Conservation (phyloP, 176 grass and related monocot genomes). For the Aegilops speltoides region DNA sequence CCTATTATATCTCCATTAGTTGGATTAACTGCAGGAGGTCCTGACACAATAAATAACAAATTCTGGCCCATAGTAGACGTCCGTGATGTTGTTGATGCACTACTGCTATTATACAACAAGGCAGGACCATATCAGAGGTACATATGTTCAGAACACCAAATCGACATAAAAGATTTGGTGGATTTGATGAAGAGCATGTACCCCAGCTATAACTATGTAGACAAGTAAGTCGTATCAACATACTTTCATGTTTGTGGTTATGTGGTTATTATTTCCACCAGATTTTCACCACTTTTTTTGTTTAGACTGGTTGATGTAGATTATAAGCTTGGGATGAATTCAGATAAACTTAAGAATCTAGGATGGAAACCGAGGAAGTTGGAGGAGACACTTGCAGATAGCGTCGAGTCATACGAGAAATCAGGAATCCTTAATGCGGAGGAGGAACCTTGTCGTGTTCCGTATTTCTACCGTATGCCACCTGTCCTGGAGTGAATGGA, state of each 20-base stretch:
- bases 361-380: constrained; percentile 41
- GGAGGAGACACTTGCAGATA: constrained; percentile 33
- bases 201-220: constrained; percentile 26
- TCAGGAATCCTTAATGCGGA: constrained; percentile 25
- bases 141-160: constrained; percentile 30
- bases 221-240: background rate
- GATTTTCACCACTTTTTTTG: background rate
- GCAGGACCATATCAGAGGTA: constrained; percentile 34
- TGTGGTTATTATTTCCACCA: background rate
- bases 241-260: background rate
- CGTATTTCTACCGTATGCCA: background rate
- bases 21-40: constrained; percentile 14
- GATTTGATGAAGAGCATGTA: constrained; percentile 43
- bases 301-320: background rate
- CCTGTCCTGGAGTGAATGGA: background rate
- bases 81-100: constrained; percentile 48
- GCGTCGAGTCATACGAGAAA: constrained; percentile 22
- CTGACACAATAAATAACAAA: constrained; percentile 34
- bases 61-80: constrained; percentile 43
- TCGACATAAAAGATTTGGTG: constrained; percentile 21
- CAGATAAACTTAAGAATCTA: constrained; percentile 36
- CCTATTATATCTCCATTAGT: background rate
- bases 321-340: background rate
- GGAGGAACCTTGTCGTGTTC: background rate
- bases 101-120: constrained; percentile 47